Conservation (phyloP, 2,329 filamentous ascomycete species). For the Nectriaceae sp. region DNA sequence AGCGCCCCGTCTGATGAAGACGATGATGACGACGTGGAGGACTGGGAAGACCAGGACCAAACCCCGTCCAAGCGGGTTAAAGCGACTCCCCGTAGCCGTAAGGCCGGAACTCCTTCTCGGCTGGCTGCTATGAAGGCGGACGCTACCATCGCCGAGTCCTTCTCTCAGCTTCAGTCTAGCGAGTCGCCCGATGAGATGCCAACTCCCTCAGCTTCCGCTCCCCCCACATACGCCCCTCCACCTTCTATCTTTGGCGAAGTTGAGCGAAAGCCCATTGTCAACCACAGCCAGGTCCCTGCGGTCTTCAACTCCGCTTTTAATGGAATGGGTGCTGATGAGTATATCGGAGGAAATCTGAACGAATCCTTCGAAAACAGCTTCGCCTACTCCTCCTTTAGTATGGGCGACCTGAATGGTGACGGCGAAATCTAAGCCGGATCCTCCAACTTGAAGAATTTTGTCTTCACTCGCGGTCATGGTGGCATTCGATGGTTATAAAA, state of each 20-base stretch:
- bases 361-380: slow-evolving; percentile 6
- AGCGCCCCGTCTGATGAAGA: slow-evolving; percentile 27
- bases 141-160: slow-evolving; percentile 36
- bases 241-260: slow-evolving; percentile 25
- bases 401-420: slow-evolving; percentile 17
- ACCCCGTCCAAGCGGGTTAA: slow-evolving; percentile 41
- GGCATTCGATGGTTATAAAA: background rate
- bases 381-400: background rate
- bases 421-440: slow-evolving; percentile 37
- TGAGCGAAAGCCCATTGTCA: slow-evolving; percentile 14
- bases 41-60: slow-evolving; percentile 35
- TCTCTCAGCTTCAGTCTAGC: slow-evolving; percentile 28
- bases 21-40: slow-evolving; percentile 27
- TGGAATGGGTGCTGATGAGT: background rate
- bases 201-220: background rate
- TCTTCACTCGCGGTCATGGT: background rate
- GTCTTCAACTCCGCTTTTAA: background rate
- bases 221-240: slow-evolving; percentile 5
- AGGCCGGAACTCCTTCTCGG: slow-evolving; percentile 31
- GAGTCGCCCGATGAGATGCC: slow-evolving; percentile 26
- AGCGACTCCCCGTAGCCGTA: slow-evolving; percentile 24
- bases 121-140: slow-evolving; percentile 33
- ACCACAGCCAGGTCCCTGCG: background rate
- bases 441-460: background rate
- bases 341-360: slow-evolving; percentile 9